Evolutionary conservation across 176 grass and related monocot species (phyloP).

Genomic region (Puya raimondii): DNA sequence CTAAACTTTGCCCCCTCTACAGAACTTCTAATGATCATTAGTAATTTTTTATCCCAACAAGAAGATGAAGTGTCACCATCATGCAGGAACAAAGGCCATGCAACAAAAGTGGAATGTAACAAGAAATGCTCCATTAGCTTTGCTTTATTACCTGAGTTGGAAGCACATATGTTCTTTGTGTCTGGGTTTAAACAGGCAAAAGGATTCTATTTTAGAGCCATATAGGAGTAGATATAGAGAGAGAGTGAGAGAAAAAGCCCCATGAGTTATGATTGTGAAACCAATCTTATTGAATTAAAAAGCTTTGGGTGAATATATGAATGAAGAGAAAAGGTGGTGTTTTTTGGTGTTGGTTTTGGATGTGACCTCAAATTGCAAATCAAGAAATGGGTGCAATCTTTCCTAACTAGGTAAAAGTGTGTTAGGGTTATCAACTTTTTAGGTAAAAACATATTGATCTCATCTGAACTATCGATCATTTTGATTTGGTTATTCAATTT

Average conservation of each 20-base stretch:
- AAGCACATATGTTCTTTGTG: background rate
- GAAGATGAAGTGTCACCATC: constrained; percentile 9
- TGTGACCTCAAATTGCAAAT: background rate
- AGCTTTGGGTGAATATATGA: background rate
- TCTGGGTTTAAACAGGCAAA: background rate
- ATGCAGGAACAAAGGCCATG: background rate
- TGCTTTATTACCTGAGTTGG: background rate
- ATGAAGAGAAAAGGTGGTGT: too few species aligned
- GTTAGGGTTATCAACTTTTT: too few species aligned
- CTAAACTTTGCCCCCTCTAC: background rate
- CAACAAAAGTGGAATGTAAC: background rate
- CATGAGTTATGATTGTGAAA: background rate
- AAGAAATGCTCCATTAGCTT: background rate
- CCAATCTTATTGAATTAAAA: background rate
- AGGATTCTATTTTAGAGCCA: too few species aligned
- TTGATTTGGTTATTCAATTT: too few species aligned
- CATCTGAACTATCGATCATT: too few species aligned
- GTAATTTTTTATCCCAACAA: background rate
- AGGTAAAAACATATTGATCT: too few species aligned
- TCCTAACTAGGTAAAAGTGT: background rate
- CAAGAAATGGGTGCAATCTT: background rate
- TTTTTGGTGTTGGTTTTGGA: background rate
- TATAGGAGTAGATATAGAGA: background rate
- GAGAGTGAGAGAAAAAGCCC: background rate
- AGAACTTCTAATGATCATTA: background rate